Conservation (phyloP, 1,284 basidiomycete genomes). For the Cystobasidium slooffiae region DNA sequence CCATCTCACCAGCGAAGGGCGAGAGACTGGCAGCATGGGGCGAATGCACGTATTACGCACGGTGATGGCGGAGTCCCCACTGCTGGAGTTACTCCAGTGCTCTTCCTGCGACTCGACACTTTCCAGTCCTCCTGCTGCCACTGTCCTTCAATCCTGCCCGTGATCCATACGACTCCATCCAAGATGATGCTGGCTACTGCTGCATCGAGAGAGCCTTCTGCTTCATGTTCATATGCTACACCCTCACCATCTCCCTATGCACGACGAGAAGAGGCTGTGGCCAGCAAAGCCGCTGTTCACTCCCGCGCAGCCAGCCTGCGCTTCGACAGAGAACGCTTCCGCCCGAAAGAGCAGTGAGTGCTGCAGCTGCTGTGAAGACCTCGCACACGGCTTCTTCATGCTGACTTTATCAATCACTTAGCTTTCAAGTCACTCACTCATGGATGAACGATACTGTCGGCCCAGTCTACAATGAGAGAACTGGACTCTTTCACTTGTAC, state of each 20-base stretch:
- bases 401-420: neutral
- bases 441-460: constrained; percentile 26
- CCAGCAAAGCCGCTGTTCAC: neutral
- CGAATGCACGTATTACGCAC: too few relatives aligned
- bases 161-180: too few relatives aligned
- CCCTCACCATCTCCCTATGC: neutral
- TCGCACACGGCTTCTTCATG: neutral
- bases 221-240: neutral
- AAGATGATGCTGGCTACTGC: neutral
- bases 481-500: constrained; percentile 3
- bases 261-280: neutral
- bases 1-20: too few relatives aligned
- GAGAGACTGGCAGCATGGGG: too few relatives aligned
- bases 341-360: constrained; percentile 3
- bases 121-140: too few relatives aligned
- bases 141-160: too few relatives aligned
- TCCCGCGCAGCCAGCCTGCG: neutral
- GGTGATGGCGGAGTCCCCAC: too few relatives aligned
- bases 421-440: constrained; percentile 4
- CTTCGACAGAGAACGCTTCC: neutral
- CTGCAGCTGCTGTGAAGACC: neutral
- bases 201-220: neutral
- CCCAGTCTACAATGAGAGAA: constrained; percentile 3
- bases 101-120: too few relatives aligned
- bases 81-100: too few relatives aligned